A percentile compares a stretch with the other conserved stretches of the same genome.
phyloP scores from a whole-genome alignment of 768 basidiomycete species.

The Suillus luteus region DNA sequence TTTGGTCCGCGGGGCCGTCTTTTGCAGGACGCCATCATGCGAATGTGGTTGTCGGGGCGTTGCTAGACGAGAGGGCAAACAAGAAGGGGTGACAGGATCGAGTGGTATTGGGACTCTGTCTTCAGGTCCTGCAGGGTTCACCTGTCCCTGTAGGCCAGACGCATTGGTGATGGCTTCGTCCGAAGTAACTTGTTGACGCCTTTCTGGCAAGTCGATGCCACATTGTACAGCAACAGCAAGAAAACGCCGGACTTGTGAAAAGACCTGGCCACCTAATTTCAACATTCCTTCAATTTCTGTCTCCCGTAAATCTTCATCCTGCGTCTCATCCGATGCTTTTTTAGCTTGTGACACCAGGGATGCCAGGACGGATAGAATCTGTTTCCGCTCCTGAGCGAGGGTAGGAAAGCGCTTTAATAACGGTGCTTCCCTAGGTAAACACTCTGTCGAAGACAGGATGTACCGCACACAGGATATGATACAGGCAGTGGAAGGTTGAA shows the following conservation, averaged over 20 bases:
- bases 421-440: constrained; percentile 78
- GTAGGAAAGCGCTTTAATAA: constrained; percentile 64
- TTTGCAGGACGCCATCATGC: constrained; percentile 27
- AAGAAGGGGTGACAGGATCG: constrained; percentile 8
- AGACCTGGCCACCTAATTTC: constrained; percentile 76
- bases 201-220: constrained; percentile 67
- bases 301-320: constrained; percentile 48
- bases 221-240: constrained; percentile 75
- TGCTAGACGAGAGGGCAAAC: constrained; percentile 17
- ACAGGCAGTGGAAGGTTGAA: constrained; percentile 91
- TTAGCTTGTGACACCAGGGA: constrained; percentile 81
- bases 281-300: constrained; percentile 78
- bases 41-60: constrained; percentile 37
- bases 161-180: constrained; percentile 14
- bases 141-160: constrained; percentile 17
- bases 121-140: constrained; percentile 20
- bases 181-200: constrained; percentile 35
- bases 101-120: constrained; percentile 17
- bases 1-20: constrained; percentile 44
- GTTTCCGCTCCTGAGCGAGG: constrained; percentile 78
- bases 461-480: constrained; percentile 93
- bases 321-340: constrained; percentile 52
- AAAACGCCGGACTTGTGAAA: constrained; percentile 79
- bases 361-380: constrained; percentile 79
- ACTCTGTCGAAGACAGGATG: constrained; percentile 81